These are phyloP conservation scores for Paraconiothyrium sp. DNA, from an alignment of 2,329 filamentous ascomycete genomes.

Conservation along the genomic window DNA sequence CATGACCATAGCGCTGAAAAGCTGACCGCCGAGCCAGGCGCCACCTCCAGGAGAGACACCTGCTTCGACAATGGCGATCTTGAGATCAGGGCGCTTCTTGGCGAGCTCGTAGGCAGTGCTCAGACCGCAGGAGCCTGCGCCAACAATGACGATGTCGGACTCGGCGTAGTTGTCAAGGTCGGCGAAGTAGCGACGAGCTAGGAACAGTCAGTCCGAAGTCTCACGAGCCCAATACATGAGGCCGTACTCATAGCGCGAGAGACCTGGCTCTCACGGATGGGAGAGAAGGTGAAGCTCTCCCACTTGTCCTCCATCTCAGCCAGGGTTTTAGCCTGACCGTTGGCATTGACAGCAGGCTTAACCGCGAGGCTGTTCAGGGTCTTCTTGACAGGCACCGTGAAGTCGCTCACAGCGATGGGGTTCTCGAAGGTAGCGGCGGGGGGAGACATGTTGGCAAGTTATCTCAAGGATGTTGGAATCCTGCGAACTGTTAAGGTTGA, in stretches of 20 bases:
- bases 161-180: slow-evolving; percentile 91
- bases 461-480: slow-evolving; percentile 45
- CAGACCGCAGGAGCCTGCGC: slow-evolving; percentile 87
- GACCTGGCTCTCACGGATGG: slow-evolving; percentile 91
- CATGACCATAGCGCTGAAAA: slow-evolving; percentile 96
- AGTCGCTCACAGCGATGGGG: slow-evolving; percentile 47
- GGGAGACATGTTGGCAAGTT: slow-evolving; percentile 71
- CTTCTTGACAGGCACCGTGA: slow-evolving; percentile 48
- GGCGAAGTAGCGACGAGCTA: slow-evolving; percentile 82
- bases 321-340: slow-evolving; percentile 63
- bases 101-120: slow-evolving; percentile 85
- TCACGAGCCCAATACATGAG: neutral
- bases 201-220: slow-evolving; percentile 8
- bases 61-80: slow-evolving; percentile 90
- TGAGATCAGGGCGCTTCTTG: slow-evolving; percentile 84
- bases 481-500: slow-evolving; percentile 43
- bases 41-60: slow-evolving; percentile 85
- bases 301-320: slow-evolving; percentile 78
- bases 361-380: slow-evolving; percentile 57
- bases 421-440: slow-evolving; percentile 71
- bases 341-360: slow-evolving; percentile 56
- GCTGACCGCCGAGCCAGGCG: slow-evolving; percentile 92
- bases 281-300: slow-evolving; percentile 82
- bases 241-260: slow-evolving; percentile 81
- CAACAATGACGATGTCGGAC: slow-evolving; percentile 92